Conservation (phyloP, 2,329 filamentous ascomycete genomes). For the Cercospora zeae-maydis region DNA sequence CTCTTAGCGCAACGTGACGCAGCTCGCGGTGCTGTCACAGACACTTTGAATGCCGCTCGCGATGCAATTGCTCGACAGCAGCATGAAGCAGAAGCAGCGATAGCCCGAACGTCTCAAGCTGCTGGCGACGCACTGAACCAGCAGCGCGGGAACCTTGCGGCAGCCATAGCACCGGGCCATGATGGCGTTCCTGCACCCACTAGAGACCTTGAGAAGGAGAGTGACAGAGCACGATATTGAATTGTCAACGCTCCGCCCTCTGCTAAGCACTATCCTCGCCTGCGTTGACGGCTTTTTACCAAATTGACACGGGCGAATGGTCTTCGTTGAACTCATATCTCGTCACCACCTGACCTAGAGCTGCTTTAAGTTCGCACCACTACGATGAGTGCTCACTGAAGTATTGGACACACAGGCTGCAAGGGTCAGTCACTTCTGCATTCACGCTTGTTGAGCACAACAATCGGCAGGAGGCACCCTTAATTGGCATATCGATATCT, state of each 20-base stretch:
- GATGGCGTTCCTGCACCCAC: not conserved
- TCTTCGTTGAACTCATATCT: not conserved
- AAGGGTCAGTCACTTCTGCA: not conserved
- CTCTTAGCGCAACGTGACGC: not conserved
- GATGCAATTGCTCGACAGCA: constrained; percentile 6
- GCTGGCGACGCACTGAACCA: not conserved
- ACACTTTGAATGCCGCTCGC: constrained; percentile 1
- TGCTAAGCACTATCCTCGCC: not conserved
- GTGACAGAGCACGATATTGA: not conserved
- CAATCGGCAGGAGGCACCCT: not conserved
- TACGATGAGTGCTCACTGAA: not conserved
- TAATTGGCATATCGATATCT: not conserved
- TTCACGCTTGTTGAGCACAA: too few species aligned
- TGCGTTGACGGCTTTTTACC: not conserved
- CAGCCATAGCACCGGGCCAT: constrained; percentile 10
- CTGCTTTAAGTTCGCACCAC: not conserved
- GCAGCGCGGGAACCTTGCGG: constrained; percentile 1
- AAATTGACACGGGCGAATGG: not conserved
- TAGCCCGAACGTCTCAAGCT: constrained; percentile 8
- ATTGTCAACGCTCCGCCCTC: not conserved
- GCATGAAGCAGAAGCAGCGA: constrained; percentile 6
- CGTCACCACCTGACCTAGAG: not conserved
- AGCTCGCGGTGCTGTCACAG: constrained; percentile 2
- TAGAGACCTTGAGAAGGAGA: not conserved
- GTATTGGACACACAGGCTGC: not conserved